A percentile compares a stretch with the other conserved stretches of the same genome.
Conservation (phyloP, 352 stramenopile genomes). For the Phytophthora constricta region DNA sequence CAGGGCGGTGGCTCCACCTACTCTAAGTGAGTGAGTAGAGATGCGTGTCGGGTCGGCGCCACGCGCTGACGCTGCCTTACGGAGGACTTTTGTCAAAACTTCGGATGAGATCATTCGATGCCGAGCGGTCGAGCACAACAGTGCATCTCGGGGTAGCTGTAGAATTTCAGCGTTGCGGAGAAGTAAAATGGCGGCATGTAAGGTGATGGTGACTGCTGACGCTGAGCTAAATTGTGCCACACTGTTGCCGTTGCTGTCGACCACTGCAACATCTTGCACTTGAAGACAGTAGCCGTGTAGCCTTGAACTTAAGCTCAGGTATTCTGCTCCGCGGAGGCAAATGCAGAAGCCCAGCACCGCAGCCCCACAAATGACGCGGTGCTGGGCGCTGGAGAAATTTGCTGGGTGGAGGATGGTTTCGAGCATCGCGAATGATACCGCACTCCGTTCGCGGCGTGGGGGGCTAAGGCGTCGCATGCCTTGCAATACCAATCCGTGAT, state of each 20-base stretch:
- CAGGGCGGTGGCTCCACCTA: slow-evolving; percentile 4
- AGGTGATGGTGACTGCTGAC: neutral
- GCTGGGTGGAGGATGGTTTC: neutral
- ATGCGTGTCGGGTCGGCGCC: neutral
- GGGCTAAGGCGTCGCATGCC: slow-evolving; percentile 13
- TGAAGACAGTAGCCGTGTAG: slow-evolving; percentile 1
- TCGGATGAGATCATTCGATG: slow-evolving; percentile 1
- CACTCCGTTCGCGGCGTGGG: neutral
- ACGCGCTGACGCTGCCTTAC: neutral
- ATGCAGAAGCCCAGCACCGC: slow-evolving; percentile 6
- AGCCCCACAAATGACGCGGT: slow-evolving; percentile 4
- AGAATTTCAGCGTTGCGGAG: neutral
- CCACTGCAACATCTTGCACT: neutral
- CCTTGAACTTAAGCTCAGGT: neutral
- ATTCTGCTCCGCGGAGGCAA: neutral
- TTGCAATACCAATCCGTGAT: slow-evolving; percentile 11
- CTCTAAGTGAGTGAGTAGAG: slow-evolving; percentile 12
- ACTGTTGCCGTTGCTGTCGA: neutral
- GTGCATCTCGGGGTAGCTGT: neutral
- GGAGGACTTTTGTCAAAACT: slow-evolving; percentile 13
- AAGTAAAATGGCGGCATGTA: neutral
- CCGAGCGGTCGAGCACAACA: slow-evolving; percentile 1
- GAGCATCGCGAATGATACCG: slow-evolving; percentile 4
- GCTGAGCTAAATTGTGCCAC: neutral
- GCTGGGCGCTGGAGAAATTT: slow-evolving; percentile 1